Conservation (phyloP, 441 rosid genomes). For the Macaranga tanarius region DNA sequence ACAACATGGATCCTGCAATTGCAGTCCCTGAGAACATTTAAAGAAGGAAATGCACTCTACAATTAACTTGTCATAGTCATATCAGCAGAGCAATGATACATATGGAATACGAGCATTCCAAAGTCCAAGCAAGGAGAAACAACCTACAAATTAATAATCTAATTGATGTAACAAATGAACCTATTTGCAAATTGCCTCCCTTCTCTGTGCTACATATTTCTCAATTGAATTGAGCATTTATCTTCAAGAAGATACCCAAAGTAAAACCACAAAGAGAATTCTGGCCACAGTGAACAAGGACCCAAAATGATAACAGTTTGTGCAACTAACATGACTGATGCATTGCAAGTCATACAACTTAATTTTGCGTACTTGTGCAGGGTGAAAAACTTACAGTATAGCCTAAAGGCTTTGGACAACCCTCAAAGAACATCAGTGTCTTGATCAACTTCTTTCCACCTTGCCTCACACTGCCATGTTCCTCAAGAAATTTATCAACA, state of each 20-base stretch:
- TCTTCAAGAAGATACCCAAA: conserved; percentile 14
- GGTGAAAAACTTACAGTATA: conserved; percentile 68
- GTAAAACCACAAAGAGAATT: not conserved
- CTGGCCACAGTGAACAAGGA: conserved; percentile 2
- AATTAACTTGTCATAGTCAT: not conserved
- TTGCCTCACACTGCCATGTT: conserved; percentile 76
- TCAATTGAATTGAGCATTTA: conserved; percentile 11
- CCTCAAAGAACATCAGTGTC: conserved; percentile 90
- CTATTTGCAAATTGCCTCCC: conserved; percentile 20
- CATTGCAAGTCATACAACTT: conserved; percentile 8
- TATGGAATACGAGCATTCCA: not conserved
- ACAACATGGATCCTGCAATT: conserved; percentile 5
- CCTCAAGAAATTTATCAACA: conserved; percentile 72
- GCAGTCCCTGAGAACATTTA: not conserved
- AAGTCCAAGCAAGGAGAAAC: conserved; percentile 5
- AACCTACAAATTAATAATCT: not conserved
- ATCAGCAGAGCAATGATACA: conserved; percentile 10
- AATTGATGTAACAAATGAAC: not conserved
- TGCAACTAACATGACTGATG: not conserved
- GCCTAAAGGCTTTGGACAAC: conserved; percentile 95
- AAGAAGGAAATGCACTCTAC: conserved; percentile 1
- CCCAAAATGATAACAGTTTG: conserved; percentile 2
- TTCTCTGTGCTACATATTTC: conserved; percentile 10
- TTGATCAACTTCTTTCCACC: conserved; percentile 77
- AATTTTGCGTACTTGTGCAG: not conserved